Evolutionary conservation across 208 protist genomes (phyloP).

Genomic region (Acanthamoeba sp.): DNA sequence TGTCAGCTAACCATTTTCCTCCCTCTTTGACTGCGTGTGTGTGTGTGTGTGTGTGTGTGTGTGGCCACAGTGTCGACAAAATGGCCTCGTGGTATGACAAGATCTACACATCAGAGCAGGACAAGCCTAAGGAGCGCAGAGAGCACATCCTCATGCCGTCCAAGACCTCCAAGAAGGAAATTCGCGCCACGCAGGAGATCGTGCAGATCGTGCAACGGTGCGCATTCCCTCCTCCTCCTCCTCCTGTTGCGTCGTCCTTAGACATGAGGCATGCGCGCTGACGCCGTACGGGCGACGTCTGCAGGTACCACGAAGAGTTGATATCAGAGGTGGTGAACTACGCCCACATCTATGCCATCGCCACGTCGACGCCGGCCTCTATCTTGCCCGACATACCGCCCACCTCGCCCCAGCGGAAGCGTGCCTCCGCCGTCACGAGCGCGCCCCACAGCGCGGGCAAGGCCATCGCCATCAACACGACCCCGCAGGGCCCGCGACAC

Average conservation of each 20-base stretch:
- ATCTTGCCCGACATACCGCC: slow-evolving; percentile 18
- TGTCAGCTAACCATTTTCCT: neutral
- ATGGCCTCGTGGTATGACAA: neutral
- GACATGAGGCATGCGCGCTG: no score
- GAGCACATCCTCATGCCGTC: slow-evolving; percentile 47
- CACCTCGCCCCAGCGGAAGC: neutral
- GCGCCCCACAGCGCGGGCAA: neutral
- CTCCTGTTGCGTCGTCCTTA: no score
- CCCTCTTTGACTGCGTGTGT: neutral
- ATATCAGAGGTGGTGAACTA: slow-evolving; percentile 52
- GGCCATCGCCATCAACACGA: neutral
- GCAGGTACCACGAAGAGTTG: slow-evolving; percentile 39
- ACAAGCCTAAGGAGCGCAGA: neutral
- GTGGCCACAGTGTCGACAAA: neutral
- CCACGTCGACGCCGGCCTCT: slow-evolving; percentile 11
- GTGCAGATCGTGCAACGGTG: slow-evolving; percentile 7
- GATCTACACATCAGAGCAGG: neutral
- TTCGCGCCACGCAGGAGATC: neutral
- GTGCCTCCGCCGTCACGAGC: neutral
- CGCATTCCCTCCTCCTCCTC: no score
- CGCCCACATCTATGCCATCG: slow-evolving; percentile 45
- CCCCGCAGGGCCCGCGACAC: neutral
- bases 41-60: neutral
- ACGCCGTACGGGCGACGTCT: no score
- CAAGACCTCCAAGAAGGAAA: slow-evolving; percentile 51